A percentile compares a stretch with the other conserved stretches of the same genome.
These are phyloP conservation scores for Lentinus polychrous DNA, from an alignment of 1,284 basidiomycete genomes.

Conservation along the genomic window DNA sequence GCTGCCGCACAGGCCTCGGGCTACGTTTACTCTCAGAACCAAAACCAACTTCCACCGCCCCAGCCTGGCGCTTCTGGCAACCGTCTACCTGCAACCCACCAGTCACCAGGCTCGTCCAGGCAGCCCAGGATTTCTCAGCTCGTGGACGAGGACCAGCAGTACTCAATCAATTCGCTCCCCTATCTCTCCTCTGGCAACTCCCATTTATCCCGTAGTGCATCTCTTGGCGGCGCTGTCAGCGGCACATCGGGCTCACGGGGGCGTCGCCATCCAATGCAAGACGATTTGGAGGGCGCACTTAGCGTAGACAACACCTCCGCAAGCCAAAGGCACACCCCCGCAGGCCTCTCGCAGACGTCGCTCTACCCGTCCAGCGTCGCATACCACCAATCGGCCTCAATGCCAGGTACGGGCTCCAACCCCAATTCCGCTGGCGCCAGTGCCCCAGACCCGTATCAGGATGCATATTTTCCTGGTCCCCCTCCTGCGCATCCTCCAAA, in stretches of 20 bases:
- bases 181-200: constrained; percentile 45
- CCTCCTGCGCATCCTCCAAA: constrained; percentile 43
- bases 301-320: constrained; percentile 38
- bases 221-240: constrained; percentile 37
- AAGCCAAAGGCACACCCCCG: constrained; percentile 28
- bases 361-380: constrained; percentile 55
- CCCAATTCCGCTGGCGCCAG: constrained; percentile 27
- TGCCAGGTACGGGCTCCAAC: constrained; percentile 18
- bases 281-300: constrained; percentile 68
- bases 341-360: constrained; percentile 33
- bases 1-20: constrained; percentile 39
- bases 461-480: constrained; percentile 53
- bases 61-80: constrained; percentile 21
- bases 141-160: constrained; percentile 53
- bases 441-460: constrained; percentile 45
- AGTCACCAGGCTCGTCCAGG: constrained; percentile 35
- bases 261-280: constrained; percentile 40
- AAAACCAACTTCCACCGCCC: constrained; percentile 27
- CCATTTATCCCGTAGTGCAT: constrained; percentile 54
- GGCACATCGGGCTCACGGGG: constrained; percentile 24
- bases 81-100: constrained; percentile 21
- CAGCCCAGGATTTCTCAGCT: constrained; percentile 59
- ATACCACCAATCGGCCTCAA: constrained; percentile 43
- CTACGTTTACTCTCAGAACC: constrained; percentile 34
- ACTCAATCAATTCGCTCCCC: constrained; percentile 35